Evolutionary conservation across 2,329 filamentous ascomycete genomes (phyloP).

Genomic region (Colletotrichum chlorophyti): DNA sequence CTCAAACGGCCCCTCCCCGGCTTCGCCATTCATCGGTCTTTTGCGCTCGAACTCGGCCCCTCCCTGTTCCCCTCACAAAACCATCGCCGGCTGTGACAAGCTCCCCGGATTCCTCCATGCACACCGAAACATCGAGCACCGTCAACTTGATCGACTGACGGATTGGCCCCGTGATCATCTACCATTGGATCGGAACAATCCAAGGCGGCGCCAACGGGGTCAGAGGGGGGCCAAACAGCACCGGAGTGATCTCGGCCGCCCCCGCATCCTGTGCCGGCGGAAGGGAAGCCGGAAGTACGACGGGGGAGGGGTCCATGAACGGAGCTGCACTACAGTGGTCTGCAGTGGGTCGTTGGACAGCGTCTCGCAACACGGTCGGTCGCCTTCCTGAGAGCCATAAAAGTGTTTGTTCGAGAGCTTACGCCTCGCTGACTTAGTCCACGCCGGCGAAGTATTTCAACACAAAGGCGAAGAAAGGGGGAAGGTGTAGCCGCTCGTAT

Average conservation of each 20-base stretch:
- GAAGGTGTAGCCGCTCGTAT: too few relatives aligned
- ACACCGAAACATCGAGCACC: background rate
- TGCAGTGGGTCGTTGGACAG: too few relatives aligned
- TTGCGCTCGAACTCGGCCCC: constrained; percentile 8
- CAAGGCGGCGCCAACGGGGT: too few relatives aligned
- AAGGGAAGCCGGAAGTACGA: constrained; percentile 5
- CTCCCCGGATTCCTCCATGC: background rate
- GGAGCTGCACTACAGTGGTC: too few relatives aligned
- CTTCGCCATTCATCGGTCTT: background rate
- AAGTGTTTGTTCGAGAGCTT: too few relatives aligned
- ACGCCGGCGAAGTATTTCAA: too few relatives aligned
- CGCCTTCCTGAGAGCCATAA: too few relatives aligned
- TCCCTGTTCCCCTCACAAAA: constrained; percentile 1
- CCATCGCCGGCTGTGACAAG: background rate
- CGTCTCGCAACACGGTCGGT: too few relatives aligned
- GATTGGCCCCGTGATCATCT: background rate
- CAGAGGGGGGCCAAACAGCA: too few relatives aligned
- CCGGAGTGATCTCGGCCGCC: too few relatives aligned
- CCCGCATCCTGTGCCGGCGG: constrained; percentile 14
- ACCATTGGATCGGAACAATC: background rate
- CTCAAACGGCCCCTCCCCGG: constrained; percentile 18
- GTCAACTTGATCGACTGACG: background rate
- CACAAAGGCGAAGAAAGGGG: too few relatives aligned
- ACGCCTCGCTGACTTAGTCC: too few relatives aligned
- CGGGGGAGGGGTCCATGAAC: constrained; percentile 5